These are phyloP conservation scores for Omphalea diandra DNA, from an alignment of 441 rosid genomes.

Conservation along the genomic window DNA sequence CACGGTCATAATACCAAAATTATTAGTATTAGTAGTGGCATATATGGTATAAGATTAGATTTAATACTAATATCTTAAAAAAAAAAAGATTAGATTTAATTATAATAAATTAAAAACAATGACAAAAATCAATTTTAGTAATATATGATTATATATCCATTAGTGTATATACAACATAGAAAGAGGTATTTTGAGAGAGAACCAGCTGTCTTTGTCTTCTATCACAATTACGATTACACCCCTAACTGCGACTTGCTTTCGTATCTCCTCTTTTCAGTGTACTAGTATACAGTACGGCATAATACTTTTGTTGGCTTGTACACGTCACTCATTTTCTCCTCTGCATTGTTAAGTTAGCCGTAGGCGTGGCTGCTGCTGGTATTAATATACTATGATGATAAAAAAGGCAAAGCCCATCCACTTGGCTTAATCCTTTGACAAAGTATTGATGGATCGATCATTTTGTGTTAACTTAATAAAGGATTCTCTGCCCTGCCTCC, in stretches of 20 bases:
- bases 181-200: conserved; percentile 2
- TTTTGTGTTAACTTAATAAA: not conserved
- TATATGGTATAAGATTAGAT: too few species aligned
- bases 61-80: not conserved
- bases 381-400: too few species aligned
- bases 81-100: too few species aligned
- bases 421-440: not conserved
- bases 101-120: too few species aligned
- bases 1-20: conserved; percentile 9
- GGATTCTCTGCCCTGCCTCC: not conserved
- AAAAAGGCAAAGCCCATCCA: too few species aligned
- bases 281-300: not conserved
- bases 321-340: conserved; percentile 9
- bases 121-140: not conserved
- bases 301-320: not conserved
- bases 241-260: not conserved
- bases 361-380: too few species aligned
- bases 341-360: not conserved
- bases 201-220: conserved; percentile 37
- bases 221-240: conserved; percentile 27
- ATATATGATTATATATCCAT: not conserved
- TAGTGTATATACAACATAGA: too few species aligned
- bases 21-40: too few species aligned
- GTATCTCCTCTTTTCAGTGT: not conserved
- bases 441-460: not conserved